Percentiles rank a stretch among this genome's conserved stretches.
Evolutionary conservation across 768 basidiomycete species (phyloP).

Genomic region (Serendipita sp.): DNA sequence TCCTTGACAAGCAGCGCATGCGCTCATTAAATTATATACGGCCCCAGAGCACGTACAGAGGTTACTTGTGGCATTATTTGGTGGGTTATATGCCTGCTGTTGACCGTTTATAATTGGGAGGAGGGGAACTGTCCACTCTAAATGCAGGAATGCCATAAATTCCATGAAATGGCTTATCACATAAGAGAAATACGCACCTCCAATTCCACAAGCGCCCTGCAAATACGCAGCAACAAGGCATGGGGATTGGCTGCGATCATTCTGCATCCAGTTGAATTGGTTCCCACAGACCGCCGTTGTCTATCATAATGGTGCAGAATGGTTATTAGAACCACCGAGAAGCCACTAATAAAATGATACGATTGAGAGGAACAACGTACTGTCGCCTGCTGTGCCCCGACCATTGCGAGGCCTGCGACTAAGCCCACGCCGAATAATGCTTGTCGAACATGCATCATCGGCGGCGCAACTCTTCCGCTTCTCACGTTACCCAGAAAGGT

Average conservation of each 20-base stretch:
- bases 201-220: background rate
- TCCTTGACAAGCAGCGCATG: conserved; percentile 3
- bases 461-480: no score
- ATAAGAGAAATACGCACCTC: background rate
- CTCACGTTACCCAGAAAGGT: no score
- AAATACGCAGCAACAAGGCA: background rate
- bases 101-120: background rate
- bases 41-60: background rate
- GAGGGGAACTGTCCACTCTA: background rate
- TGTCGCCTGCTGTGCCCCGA: no score
- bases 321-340: no score
- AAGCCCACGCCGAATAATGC: no score
- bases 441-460: no score
- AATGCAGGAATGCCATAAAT: background rate
- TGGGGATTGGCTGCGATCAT: background rate
- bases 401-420: no score
- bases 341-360: no score
- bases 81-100: background rate
- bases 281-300: background rate
- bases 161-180: background rate
- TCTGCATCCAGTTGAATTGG: background rate
- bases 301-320: background rate
- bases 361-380: no score
- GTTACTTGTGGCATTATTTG: background rate
- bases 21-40: conserved; percentile 2